phyloP scores from a whole-genome alignment of 768 basidiomycete genomes.

The Naganishia vaughanmartiniae region DNA sequence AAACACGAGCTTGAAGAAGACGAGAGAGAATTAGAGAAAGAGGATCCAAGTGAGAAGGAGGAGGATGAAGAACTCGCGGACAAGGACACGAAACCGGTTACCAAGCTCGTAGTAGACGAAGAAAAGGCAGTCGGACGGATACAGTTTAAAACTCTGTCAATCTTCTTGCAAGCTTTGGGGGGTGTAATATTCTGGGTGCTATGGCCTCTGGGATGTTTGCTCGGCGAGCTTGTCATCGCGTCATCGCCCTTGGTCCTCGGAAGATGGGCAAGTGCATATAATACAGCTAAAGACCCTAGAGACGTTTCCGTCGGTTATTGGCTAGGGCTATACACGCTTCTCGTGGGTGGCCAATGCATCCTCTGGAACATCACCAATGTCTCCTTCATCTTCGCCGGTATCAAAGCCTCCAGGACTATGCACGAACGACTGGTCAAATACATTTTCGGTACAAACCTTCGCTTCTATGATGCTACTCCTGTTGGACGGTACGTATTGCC shows the following conservation, averaged over 20 bases:
- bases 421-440: constrained; percentile 43
- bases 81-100: constrained; percentile 36
- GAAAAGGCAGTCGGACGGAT: constrained; percentile 51
- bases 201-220: constrained; percentile 42
- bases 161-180: constrained; percentile 47
- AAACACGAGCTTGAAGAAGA: constrained; percentile 59
- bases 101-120: constrained; percentile 49
- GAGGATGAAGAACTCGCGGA: constrained; percentile 24
- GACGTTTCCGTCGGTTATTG: constrained; percentile 48
- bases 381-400: constrained; percentile 38
- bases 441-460: constrained; percentile 40
- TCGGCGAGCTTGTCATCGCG: constrained; percentile 40
- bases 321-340: constrained; percentile 48
- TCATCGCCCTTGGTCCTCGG: constrained; percentile 48
- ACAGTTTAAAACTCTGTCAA: constrained; percentile 42
- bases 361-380: constrained; percentile 26
- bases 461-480: constrained; percentile 33
- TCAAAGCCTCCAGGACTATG: constrained; percentile 44
- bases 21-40: constrained; percentile 34
- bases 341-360: constrained; percentile 35
- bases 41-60: constrained; percentile 38
- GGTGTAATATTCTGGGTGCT: constrained; percentile 50
- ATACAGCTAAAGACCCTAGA: constrained; percentile 36
- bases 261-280: constrained; percentile 48
- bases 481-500: constrained; percentile 28